phyloP scores from a whole-genome alignment of 805 yeast genomes.

The Monosporozyma unispora region DNA sequence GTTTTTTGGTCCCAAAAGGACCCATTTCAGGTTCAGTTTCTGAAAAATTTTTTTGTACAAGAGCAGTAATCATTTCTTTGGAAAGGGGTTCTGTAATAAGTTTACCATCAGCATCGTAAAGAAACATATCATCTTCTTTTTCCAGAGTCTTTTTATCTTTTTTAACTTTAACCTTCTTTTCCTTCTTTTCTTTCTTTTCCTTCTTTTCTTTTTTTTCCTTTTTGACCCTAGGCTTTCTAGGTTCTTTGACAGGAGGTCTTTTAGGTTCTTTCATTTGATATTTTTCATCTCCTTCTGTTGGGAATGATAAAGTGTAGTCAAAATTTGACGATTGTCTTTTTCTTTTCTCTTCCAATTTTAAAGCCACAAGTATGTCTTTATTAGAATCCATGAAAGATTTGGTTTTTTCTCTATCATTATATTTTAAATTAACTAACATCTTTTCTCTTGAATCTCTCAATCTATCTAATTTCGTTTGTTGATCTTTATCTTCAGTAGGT shows the following conservation, averaged over 20 bases:
- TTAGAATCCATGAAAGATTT: slow-evolving; percentile 29
- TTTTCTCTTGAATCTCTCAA: slow-evolving; percentile 27
- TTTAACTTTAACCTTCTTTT: no score
- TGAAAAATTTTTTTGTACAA: background rate
- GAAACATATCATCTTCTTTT: no score
- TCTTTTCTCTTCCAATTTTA: slow-evolving; percentile 28
- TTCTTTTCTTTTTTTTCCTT: no score
- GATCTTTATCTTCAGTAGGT: slow-evolving; percentile 8
- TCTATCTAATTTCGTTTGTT: slow-evolving; percentile 25
- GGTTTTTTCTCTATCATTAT: slow-evolving; percentile 28
- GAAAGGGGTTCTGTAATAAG: background rate
- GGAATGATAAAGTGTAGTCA: background rate
- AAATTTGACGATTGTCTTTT: slow-evolving; percentile 20
- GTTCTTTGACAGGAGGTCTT: no score
- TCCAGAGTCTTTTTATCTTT: no score
- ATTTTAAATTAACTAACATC: slow-evolving; percentile 30
- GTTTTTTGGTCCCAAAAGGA: background rate
- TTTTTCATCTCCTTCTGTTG: background rate
- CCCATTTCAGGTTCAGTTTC: background rate
- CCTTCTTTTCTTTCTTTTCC: no score
- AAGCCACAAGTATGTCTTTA: slow-evolving; percentile 24
- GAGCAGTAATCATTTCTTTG: background rate
- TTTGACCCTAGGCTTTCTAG: no score
- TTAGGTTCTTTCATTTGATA: background rate
- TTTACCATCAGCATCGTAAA: background rate